Evolutionary conservation across 345 rosid genomes (phyloP), one percentile per base, ranked within the genome.

Genomic region (Abelmoschus esculentus): DNA sequence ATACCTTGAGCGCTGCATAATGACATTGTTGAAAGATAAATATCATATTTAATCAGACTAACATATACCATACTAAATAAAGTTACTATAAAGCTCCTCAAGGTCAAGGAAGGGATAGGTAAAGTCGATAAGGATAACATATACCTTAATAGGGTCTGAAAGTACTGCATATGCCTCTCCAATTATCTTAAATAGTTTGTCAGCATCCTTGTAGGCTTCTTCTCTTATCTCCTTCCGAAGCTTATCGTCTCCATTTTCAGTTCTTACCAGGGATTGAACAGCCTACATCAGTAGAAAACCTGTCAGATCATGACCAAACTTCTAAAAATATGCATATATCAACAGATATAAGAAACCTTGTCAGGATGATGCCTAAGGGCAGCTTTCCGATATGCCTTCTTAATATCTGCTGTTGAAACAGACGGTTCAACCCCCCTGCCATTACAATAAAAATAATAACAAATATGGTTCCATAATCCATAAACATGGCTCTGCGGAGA

Each of bases 281-380:
- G 96, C 98, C 98, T 96, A 76, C 57, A 74, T 46, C 28, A 70
- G 22, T 47, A 54, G 26, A 63, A 13, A 73, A 60, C 18, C 46
- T 10, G 42, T 72, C 64, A 75, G 62, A 61, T 4, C 13, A 26
- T 53, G 31, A 56, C 26, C 40, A 60, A 28, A 66, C 19, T 46
- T 29, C n/a, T n/a, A 49, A 36, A 57, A 59, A 55, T 14, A 36
- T 63, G n/a, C 26, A 62, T 61, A 69, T 29, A 31, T 61, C 49
- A 66, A 47, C 13, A 36, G 66, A 69, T 1, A 53, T 10, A 54
- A 70, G 64, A 77, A 78, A 91, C 99, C 98, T 95, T 95, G 86
- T 95, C 99, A n/a, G 99, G 99, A 80, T 95, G 99, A 80, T 95
- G 93, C 75, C 90, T 79, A 61, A 95, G 91, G 72, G 99, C 99